Percentiles rank a stretch among this genome's conserved stretches.
Conservation (phyloP, 371 early-diverging fungal genomes). For the Dinochytrium kinnereticum region DNA sequence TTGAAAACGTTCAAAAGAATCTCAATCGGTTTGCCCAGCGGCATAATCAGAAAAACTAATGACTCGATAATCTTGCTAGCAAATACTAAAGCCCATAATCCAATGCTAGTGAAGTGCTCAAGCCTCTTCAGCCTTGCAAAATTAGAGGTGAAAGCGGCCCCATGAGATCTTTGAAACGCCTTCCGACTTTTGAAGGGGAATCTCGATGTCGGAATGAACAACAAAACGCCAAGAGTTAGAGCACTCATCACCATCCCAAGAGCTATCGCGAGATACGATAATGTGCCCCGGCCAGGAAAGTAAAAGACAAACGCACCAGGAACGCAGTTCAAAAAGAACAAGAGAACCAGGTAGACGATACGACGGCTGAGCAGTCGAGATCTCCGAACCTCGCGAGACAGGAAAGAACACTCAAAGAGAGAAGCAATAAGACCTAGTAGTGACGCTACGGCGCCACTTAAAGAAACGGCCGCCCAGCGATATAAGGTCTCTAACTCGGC, state of each 20-base stretch:
- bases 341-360: slow-evolving; percentile 50
- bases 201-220: slow-evolving; percentile 17
- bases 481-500: neutral
- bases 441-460: neutral
- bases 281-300: neutral
- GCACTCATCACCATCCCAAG: slow-evolving; percentile 2
- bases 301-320: slow-evolving; percentile 14
- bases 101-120: slow-evolving; percentile 78
- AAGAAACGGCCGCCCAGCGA: slow-evolving; percentile 6
- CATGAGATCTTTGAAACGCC: slow-evolving; percentile 22
- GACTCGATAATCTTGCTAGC: slow-evolving; percentile 76
- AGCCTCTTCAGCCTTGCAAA: slow-evolving; percentile 74
- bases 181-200: slow-evolving; percentile 53
- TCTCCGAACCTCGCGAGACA: neutral
- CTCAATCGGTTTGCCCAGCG: slow-evolving; percentile 78
- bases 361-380: neutral
- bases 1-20: slow-evolving; percentile 57
- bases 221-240: neutral
- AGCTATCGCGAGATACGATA: neutral
- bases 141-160: slow-evolving; percentile 74
- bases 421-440: neutral
- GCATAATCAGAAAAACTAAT: slow-evolving; percentile 80
- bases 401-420: neutral
- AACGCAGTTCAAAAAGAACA: slow-evolving; percentile 23
- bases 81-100: slow-evolving; percentile 79